A percentile compares a stretch with the other conserved stretches of the same genome.
Evolutionary conservation across 257 asterid species (phyloP).

Genomic region (Avicennia marina): DNA sequence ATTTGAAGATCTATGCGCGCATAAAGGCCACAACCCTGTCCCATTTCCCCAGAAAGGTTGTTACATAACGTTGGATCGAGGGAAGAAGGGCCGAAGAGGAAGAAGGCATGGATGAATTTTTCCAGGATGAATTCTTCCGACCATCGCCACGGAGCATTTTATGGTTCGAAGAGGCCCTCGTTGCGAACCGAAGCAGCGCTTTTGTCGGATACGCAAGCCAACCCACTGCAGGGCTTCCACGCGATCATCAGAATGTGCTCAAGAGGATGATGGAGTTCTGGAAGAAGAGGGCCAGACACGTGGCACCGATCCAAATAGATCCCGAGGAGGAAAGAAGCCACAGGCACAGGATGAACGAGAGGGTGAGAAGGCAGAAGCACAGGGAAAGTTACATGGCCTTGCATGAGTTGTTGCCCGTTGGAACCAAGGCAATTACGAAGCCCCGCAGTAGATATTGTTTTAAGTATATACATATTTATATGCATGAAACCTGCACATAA

Average conservation of each 20-base stretch:
- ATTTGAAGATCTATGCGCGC: too few relatives aligned
- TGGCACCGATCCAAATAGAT: not conserved
- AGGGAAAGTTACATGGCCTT: conserved; percentile 27
- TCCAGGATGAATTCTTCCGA: conserved; percentile 34
- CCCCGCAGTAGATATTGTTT: too few relatives aligned
- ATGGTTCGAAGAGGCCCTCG: conserved; percentile 23
- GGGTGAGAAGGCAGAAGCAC: conserved; percentile 47
- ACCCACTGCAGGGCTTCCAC: conserved; percentile 14
- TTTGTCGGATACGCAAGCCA: conserved; percentile 21
- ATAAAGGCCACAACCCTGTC: too few relatives aligned
- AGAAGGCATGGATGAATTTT: too few relatives aligned
- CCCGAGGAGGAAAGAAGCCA: conserved; percentile 19
- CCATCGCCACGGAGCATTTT: not conserved
- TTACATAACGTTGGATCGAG: too few relatives aligned
- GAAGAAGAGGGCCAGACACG: conserved; percentile 25
- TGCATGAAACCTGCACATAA: too few relatives aligned
- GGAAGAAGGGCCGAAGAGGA: too few relatives aligned
- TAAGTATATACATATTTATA: too few relatives aligned
- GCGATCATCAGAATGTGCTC: conserved; percentile 22
- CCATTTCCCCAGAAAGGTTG: too few relatives aligned
- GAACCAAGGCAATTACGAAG: conserved; percentile 49
- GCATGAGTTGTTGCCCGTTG: conserved; percentile 39
- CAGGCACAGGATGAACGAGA: conserved; percentile 43
- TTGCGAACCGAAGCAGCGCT: conserved; percentile 21
- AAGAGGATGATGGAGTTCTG: conserved; percentile 43